Conservation (phyloP, 306 rosid genomes). For the Castanopsis chinensis region DNA sequence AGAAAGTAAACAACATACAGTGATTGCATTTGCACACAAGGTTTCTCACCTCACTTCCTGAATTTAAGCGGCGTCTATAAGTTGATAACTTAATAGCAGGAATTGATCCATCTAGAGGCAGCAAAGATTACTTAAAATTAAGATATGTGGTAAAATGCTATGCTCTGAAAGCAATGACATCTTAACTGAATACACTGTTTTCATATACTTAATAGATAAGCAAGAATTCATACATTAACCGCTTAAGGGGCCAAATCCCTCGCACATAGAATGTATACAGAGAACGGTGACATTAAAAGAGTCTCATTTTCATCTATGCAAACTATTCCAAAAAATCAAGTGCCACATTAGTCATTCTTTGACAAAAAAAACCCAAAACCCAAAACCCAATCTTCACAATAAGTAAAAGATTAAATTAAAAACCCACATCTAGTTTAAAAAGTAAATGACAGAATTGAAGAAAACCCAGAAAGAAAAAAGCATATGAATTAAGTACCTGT, state of each 20-base stretch:
- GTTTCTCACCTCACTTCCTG: slow-evolving; percentile 53
- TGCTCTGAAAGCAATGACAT: slow-evolving; percentile 19
- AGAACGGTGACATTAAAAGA: not conserved
- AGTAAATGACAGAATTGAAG: not conserved
- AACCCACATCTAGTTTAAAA: not conserved
- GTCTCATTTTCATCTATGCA: not conserved
- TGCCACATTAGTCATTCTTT: not conserved
- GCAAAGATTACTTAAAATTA: slow-evolving; percentile 19
- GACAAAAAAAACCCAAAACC: not conserved
- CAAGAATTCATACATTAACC: not conserved
- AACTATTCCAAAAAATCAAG: not conserved
- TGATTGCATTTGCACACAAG: not conserved
- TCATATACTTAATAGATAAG: not conserved
- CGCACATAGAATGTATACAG: not conserved
- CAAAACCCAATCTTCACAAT: slow-evolving; percentile 11
- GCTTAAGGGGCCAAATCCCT: not conserved
- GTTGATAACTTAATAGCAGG: slow-evolving; percentile 76
- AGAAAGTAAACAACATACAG: not conserved
- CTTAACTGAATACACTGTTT: not conserved
- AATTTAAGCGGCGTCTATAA: slow-evolving; percentile 70
- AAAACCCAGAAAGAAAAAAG: not conserved
- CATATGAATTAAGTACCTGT: slow-evolving; percentile 37
- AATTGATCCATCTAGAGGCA: slow-evolving; percentile 72
- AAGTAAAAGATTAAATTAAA: not conserved
- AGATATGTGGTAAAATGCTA: not conserved